Percentiles rank a stretch among this genome's conserved stretches.
These are phyloP conservation scores for Pyricularia sp. DNA, from an alignment of 2,329 filamentous ascomycete genomes.

Conservation along the genomic window DNA sequence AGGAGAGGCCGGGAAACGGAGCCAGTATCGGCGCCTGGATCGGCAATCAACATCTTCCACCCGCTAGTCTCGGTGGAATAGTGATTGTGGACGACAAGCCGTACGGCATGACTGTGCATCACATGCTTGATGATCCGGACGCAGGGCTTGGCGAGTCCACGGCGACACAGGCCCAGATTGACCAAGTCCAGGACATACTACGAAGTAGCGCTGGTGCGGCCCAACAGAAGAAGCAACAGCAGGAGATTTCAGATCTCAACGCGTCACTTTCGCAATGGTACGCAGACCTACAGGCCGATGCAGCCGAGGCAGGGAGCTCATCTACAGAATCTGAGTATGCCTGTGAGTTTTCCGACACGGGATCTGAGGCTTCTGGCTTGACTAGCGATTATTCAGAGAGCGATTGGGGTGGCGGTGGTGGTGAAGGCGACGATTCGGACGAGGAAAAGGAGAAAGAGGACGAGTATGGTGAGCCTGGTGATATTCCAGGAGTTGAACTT, in stretches of 20 bases:
- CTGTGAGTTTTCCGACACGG: conserved; percentile 53
- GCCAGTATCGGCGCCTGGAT: conserved; percentile 91
- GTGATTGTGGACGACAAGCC: conserved; percentile 76
- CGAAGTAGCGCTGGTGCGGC: conserved; percentile 15
- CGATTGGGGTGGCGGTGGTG: conserved; percentile 13
- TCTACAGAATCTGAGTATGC: conserved; percentile 45
- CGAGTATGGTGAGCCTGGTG: conserved; percentile 54
- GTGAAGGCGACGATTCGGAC: conserved; percentile 18
- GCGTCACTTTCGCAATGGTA: conserved; percentile 30
- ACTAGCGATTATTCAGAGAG: conserved; percentile 41
- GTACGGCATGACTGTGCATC: conserved; percentile 93
- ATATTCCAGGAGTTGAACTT: conserved; percentile 68
- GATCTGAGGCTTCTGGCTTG: conserved; percentile 43
- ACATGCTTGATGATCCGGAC: conserved; percentile 76
- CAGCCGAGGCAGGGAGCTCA: conserved; percentile 22
- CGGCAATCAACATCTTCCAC: conserved; percentile 74
- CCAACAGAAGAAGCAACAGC: not conserved
- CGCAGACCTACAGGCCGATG: conserved; percentile 22
- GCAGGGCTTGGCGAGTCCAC: conserved; percentile 14
- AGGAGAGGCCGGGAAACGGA: conserved; percentile 70
- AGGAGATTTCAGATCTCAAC: conserved; percentile 19
- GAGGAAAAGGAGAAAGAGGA: conserved; percentile 45
- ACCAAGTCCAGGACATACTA: conserved; percentile 10
- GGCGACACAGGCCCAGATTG: conserved; percentile 8
- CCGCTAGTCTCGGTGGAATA: conserved; percentile 83